phyloP scores from a whole-genome alignment of 441 rosid genomes.

The California macrophylla region DNA sequence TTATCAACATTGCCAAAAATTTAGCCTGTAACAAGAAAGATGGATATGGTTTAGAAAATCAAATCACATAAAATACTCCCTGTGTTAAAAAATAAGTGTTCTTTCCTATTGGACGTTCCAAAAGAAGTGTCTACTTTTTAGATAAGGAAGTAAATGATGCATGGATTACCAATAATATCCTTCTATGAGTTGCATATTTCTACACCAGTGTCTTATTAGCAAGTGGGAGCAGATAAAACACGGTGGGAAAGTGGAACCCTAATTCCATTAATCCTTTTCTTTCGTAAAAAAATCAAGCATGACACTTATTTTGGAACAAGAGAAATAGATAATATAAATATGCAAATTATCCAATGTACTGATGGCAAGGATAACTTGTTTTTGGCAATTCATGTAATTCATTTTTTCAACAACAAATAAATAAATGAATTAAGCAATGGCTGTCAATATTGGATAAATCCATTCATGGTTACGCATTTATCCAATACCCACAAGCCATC shows the following conservation, averaged over 20 bases:
- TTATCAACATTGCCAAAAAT: conserved; percentile 64
- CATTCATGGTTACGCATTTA: background rate
- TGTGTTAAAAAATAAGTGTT: background rate
- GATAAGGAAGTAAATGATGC: background rate
- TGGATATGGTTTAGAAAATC: conserved; percentile 17
- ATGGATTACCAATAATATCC: background rate
- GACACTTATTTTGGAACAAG: background rate
- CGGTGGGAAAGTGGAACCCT: background rate
- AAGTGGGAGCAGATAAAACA: background rate
- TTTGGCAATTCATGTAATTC: background rate
- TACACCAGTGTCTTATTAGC: background rate
- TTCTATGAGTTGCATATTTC: too few relatives aligned
- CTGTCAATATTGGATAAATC: background rate
- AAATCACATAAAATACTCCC: background rate
- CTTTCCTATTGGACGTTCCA: background rate
- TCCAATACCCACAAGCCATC: background rate
- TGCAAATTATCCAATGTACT: background rate
- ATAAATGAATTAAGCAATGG: background rate
- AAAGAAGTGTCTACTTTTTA: background rate
- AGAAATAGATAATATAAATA: background rate
- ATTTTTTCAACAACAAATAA: background rate
- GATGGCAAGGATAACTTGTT: background rate
- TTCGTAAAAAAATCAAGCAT: too few relatives aligned
- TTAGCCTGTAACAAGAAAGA: conserved; percentile 55
- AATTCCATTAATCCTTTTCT: background rate